Evolutionary conservation across 2,329 filamentous ascomycete genomes (phyloP), one percentile per base, ranked within the genome.

Genomic region (Claviceps fusiformis): DNA sequence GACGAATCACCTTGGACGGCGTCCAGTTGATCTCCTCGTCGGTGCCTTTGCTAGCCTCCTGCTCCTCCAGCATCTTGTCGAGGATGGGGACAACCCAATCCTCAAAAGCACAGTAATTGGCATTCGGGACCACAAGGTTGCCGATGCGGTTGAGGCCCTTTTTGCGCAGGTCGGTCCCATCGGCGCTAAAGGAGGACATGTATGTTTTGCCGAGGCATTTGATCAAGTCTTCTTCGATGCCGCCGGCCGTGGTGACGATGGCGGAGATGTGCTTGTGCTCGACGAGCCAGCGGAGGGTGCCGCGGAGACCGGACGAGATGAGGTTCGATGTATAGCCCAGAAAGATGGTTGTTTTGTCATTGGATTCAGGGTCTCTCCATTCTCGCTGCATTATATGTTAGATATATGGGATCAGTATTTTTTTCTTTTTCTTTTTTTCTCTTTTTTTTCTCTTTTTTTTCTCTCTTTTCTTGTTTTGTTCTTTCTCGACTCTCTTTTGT

Each of bases 291-390:
- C 93, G 87, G 60, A 98, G 76, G 41, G 91, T 91, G 61, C 95
- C 91, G 54, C 93, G 83, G 35, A 98, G 80, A 9, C 93, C 93
- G 3, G 92, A 98, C 0, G 93, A 97, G 65, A 98, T 96, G 63
- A 98, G 79, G 68, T 98, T 98, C 52, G 89, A 95, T 10, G 93
- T 98, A 73, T 96, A 98, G 56, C 93, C 93, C 9, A 98, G 81
- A 71, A 98, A 97, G 63, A 98, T 92, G 57, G 93, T 97, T 19
- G 93, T 93, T 64, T 81, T 81, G 31, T 86, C 82, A 15, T 81
- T 82, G 1, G 87, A 87, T 65, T 91, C 87, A 0, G 88, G 82
- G 67, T 95, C 87, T 58, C 78, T 78, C 85, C 89, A 97, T 56
- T 80, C 79, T 66, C 89, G 81, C 89, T 74, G 65, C 31, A 7